Evolutionary conservation across 2,329 filamentous ascomycete species (phyloP).

Genomic region (Aspergillus fischeri): DNA sequence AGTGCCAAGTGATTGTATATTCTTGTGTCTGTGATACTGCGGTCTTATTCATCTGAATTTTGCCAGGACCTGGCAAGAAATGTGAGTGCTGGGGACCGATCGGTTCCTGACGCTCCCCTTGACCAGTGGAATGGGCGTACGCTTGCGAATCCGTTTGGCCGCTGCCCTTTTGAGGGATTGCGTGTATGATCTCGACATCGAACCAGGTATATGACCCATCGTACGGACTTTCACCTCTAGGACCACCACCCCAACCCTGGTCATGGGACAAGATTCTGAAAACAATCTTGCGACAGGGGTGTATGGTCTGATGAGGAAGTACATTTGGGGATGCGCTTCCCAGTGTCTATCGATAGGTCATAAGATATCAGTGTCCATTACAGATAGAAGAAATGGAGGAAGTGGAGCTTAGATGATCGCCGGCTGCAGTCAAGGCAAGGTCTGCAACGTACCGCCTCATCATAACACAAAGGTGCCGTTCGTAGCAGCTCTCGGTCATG

Average conservation of each 20-base stretch:
- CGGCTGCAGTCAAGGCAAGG: neutral
- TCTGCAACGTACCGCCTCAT: constrained; percentile 21
- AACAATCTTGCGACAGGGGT: constrained; percentile 38
- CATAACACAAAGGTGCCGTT: constrained; percentile 36
- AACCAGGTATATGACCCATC: constrained; percentile 37
- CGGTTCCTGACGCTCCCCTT: constrained; percentile 12
- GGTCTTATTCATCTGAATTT: constrained; percentile 30
- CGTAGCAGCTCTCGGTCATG: constrained; percentile 31
- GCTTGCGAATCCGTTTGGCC: constrained; percentile 10
- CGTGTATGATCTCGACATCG: constrained; percentile 30
- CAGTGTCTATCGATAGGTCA: constrained; percentile 7
- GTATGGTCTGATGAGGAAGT: constrained; percentile 31
- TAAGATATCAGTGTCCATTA: neutral
- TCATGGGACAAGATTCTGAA: constrained; percentile 35
- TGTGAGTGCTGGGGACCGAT: constrained; percentile 23
- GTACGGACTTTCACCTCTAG: constrained; percentile 20
- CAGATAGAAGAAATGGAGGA: neutral
- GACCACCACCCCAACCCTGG: constrained; percentile 30
- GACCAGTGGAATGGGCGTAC: constrained; percentile 12
- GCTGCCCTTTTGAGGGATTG: constrained; percentile 5
- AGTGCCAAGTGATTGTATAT: constrained; percentile 33
- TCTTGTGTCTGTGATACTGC: constrained; percentile 17
- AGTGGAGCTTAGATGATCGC: neutral
- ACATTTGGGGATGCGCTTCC: constrained; percentile 14
- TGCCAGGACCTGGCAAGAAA: constrained; percentile 25